Conservation (phyloP, 148 eudicot species). For the Vaccinium darrowii region DNA sequence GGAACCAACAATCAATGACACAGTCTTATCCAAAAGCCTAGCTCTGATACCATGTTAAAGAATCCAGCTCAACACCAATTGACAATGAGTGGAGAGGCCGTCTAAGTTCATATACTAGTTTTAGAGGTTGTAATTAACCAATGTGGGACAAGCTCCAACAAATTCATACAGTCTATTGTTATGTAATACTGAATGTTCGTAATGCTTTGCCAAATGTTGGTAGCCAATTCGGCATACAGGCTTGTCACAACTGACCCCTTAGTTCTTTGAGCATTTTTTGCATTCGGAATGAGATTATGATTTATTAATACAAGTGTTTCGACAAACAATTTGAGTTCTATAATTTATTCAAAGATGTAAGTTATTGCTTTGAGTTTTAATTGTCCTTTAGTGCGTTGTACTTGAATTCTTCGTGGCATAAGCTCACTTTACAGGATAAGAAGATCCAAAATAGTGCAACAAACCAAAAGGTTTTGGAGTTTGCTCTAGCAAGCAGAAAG, state of each 20-base stretch:
- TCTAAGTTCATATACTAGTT: too few relatives aligned
- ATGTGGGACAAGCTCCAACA: too few relatives aligned
- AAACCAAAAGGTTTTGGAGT: neutral
- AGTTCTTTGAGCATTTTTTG: neutral
- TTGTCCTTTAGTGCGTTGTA: neutral
- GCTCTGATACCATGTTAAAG: too few relatives aligned
- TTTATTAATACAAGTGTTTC: neutral
- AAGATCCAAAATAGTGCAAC: neutral
- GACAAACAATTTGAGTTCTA: neutral
- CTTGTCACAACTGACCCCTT: neutral
- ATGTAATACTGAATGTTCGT: neutral
- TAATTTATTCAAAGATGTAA: neutral
- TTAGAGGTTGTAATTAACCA: too few relatives aligned
- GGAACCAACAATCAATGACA: too few relatives aligned
- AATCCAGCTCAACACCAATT: too few relatives aligned
- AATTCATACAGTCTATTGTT: too few relatives aligned
- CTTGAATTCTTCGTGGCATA: neutral
- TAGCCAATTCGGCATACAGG: neutral
- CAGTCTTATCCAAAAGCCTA: too few relatives aligned
- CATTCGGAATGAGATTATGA: neutral
- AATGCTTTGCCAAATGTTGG: neutral
- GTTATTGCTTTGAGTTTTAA: neutral
- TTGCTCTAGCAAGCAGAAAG: neutral
- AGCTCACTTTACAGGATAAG: neutral
- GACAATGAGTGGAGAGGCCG: too few relatives aligned